These are phyloP conservation scores for Bassia scoparia DNA, from an alignment of 148 eudicot genomes.

Conservation along the genomic window DNA sequence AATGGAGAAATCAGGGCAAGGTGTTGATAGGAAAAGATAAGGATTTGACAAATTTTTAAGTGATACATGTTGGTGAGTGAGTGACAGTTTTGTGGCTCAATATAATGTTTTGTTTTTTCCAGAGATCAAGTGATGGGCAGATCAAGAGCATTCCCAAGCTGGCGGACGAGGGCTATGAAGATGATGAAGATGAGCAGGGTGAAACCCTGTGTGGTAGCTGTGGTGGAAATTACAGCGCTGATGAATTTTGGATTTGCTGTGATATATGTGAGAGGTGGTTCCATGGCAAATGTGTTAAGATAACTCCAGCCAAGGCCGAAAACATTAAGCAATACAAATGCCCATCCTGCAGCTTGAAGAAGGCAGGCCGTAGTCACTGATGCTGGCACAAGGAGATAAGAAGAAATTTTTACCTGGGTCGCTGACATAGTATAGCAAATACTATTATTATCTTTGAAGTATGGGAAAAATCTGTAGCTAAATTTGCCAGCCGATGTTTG, in stretches of 20 bases:
- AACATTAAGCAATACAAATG: conserved; percentile 89
- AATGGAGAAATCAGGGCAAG: too few species aligned
- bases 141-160: conserved; percentile 56
- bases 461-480: conserved; percentile 27
- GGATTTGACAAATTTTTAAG: too few species aligned
- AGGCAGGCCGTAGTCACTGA: conserved; percentile 51
- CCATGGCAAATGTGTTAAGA: conserved; percentile 85
- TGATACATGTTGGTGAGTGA: too few species aligned
- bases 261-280: conserved; percentile 84
- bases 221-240: conserved; percentile 77
- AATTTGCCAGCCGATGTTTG: conserved; percentile 24
- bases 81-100: neutral
- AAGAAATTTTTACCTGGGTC: conserved; percentile 23
- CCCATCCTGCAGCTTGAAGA: conserved; percentile 84
- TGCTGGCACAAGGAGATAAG: conserved; percentile 2
- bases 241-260: conserved; percentile 91
- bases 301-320: conserved; percentile 86
- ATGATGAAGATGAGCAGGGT: conserved; percentile 78
- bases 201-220: conserved; percentile 82
- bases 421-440: conserved; percentile 45
- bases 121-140: conserved; percentile 83
- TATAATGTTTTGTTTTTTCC: conserved; percentile 16
- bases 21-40: too few species aligned
- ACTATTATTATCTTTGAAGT: conserved; percentile 22
- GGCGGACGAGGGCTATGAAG: conserved; percentile 59